Evolutionary conservation across 2,329 filamentous ascomycete species (phyloP).

Genomic region (Raffaelea albimanens): DNA sequence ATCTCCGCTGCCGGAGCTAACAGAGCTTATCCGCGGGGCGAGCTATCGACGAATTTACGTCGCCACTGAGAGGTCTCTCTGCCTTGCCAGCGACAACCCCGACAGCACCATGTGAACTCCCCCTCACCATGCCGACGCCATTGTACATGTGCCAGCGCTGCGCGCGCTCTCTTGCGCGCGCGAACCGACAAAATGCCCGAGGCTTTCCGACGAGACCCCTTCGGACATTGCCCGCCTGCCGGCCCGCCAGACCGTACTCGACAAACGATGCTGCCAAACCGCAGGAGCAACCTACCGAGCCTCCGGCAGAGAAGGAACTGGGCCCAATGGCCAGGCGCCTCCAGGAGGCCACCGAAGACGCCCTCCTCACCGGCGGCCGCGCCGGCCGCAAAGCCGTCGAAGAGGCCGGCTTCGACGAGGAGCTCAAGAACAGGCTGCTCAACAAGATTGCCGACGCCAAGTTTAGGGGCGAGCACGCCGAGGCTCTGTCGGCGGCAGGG

Average conservation of each 20-base stretch:
- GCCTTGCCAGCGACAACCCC: no score
- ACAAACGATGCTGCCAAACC: background rate
- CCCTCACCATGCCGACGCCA: conserved; percentile 3
- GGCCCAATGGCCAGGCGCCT: conserved; percentile 48
- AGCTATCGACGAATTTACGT: no score
- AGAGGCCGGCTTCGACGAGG: conserved; percentile 54
- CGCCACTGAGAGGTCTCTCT: no score
- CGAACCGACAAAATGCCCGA: background rate
- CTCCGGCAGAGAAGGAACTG: conserved; percentile 13
- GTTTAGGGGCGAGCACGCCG: conserved; percentile 41
- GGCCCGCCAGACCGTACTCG: background rate
- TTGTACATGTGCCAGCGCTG: conserved; percentile 3
- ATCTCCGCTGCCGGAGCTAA: no score
- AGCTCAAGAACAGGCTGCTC: conserved; percentile 49
- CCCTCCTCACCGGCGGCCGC: conserved; percentile 46
- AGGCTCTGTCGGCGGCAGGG: conserved; percentile 37
- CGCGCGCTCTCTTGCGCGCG: background rate
- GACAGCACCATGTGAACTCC: no score
- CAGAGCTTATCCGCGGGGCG: no score
- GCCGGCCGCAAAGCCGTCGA: conserved; percentile 50
- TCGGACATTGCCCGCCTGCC: no score
- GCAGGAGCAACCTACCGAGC: background rate
- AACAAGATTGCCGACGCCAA: conserved; percentile 45
- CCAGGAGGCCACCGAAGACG: conserved; percentile 54
- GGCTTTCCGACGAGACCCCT: background rate